A percentile compares a stretch with the other conserved stretches of the same genome.
Evolutionary conservation across 1,284 basidiomycete genomes (phyloP).

Genomic region (Malassezia furfur): DNA sequence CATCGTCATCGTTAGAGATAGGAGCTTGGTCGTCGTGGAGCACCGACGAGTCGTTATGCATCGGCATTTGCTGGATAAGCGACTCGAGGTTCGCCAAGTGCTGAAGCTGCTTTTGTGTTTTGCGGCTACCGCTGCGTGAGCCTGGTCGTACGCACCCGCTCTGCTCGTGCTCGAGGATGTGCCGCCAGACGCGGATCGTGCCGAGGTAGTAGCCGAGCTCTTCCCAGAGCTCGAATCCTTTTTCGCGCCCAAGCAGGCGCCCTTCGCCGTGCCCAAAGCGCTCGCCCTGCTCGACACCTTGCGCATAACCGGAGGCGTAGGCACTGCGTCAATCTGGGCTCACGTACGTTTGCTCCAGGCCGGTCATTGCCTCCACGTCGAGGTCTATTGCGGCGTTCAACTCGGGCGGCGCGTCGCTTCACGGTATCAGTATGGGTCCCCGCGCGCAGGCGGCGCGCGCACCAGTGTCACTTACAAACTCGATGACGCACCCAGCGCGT

Average conservation of each 20-base stretch:
- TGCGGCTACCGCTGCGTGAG: constrained; percentile 16
- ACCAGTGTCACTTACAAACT: not conserved
- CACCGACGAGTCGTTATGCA: constrained; percentile 45
- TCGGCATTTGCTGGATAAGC: constrained; percentile 67
- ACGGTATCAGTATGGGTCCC: not conserved
- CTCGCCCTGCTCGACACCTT: constrained; percentile 71
- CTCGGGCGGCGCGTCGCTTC: no score
- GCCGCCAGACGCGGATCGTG: constrained; percentile 62
- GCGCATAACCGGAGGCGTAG: constrained; percentile 65
- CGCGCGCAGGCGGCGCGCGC: not conserved
- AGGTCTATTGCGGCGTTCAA: constrained; percentile 10
- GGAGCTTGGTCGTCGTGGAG: constrained; percentile 19
- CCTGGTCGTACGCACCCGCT: not conserved
- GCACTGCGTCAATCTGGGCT: constrained; percentile 54
- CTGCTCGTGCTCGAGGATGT: constrained; percentile 3
- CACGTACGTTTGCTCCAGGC: constrained; percentile 28
- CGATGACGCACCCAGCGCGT: no score
- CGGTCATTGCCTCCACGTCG: constrained; percentile 29
- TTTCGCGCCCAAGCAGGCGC: constrained; percentile 74
- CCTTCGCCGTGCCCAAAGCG: constrained; percentile 87
- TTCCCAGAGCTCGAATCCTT: constrained; percentile 92
- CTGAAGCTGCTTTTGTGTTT: constrained; percentile 52
- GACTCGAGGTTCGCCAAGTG: constrained; percentile 60
- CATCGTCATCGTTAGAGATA: not conserved
- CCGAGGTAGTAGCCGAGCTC: constrained; percentile 88